Percentiles rank a stretch among this genome's conserved stretches.
These are phyloP conservation scores for Lactarius deliciosus DNA, from an alignment of 768 basidiomycete genomes.

Conservation along the genomic window DNA sequence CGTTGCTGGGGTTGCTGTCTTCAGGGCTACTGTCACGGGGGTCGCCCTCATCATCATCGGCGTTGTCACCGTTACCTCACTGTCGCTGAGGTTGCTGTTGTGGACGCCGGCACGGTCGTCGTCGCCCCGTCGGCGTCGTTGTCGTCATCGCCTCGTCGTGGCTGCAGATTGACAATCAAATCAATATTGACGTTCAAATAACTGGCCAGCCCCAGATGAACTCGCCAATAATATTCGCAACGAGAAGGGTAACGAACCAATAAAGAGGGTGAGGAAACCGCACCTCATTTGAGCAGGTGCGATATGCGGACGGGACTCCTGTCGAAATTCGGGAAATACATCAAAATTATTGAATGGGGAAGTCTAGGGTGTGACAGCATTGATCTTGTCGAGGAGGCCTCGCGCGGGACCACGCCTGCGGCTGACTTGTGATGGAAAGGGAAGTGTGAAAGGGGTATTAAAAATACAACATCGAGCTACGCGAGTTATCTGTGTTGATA, in stretches of 20 bases:
- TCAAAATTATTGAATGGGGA: constrained; percentile 38
- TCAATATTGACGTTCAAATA: constrained; percentile 88
- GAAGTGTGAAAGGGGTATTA: constrained; percentile 33
- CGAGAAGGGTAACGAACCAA: constrained; percentile 64
- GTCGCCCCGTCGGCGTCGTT: too few species aligned
- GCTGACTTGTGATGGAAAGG: constrained; percentile 50
- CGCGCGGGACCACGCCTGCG: constrained; percentile 44
- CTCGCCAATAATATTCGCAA: constrained; percentile 87
- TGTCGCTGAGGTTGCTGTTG: too few species aligned
- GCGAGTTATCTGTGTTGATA: not conserved
- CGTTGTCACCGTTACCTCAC: too few species aligned
- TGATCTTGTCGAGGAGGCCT: constrained; percentile 33
- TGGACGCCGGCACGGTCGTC: too few species aligned
- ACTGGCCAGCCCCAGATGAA: constrained; percentile 90
- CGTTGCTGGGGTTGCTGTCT: too few species aligned
- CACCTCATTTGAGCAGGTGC: constrained; percentile 31
- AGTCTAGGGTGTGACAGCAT: constrained; percentile 29
- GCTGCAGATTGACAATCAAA: constrained; percentile 82
- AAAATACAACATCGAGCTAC: too few species aligned
- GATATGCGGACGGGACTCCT: constrained; percentile 38
- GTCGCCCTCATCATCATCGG: too few species aligned
- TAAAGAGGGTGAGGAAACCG: constrained; percentile 52
- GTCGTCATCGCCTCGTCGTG: too few species aligned
- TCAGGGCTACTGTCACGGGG: too few species aligned
- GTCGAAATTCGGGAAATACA: constrained; percentile 39